Base-by-base conservation (phyloP, 257 asterid species). In the Sherardia arvensis region DNA sequence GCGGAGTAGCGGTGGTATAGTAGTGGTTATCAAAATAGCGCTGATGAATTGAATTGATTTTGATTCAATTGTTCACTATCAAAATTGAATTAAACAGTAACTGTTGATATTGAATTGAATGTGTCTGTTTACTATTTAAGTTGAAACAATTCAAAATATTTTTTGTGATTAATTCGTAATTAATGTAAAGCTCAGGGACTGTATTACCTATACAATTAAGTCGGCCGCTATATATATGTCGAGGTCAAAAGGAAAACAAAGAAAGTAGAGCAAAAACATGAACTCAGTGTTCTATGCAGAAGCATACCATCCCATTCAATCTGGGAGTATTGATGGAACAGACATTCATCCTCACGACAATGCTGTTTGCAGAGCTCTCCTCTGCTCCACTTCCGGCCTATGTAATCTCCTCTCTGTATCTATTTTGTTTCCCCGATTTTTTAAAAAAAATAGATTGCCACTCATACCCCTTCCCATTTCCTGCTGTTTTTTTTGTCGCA, bases 311-410 rank as follows among this genome's bases (percentile, higher is more conserved):
- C 97, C 97, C 32, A 93, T 93, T 63, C 99, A 93, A 81, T 90
- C 91, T 43, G 97, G 97, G 47, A 93, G 99, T 82, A 93, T 93
- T 60, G 97, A 93, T 71, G 99, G 99, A 63, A 93, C 95, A 15
- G 96, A 93, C 58, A 83, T 71, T 55, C 88, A 74, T 33, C 91
- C 97, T 25, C 99, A 93, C 73, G 97, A 93, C 72, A 84, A 79
- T 83, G 97, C 79, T 77, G 79, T 84, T 65, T 81, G 85, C 65
- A 76, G 99, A 78, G 99, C 99, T 77, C 85, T 84, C 66, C 95
- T 90, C 29, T 87, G 97, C 74, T 84, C 86, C 70, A 87, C 84
- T 51, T 95, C 99, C 30, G 80, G 85, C 77, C 91, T 92, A 29
- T 92, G 97, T 90, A 74, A 74, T 61, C 27, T 8, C 61, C 23